These are phyloP conservation scores for Boletellus deceptivus DNA, from an alignment of 1,284 basidiomycete species.

Conservation along the genomic window DNA sequence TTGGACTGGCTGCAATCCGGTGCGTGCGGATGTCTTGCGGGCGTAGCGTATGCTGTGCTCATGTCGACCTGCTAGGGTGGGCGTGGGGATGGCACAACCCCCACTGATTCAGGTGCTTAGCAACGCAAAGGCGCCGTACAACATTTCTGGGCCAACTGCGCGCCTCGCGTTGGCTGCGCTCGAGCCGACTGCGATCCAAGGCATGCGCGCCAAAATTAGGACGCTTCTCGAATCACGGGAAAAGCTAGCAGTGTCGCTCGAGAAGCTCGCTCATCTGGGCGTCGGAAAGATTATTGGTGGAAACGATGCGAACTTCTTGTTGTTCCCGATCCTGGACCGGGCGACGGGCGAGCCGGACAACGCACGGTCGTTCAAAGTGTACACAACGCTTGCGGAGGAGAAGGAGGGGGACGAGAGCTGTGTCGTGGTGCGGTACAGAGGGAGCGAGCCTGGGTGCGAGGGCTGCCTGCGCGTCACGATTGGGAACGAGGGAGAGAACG, in stretches of 20 bases:
- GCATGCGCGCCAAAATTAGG: constrained; percentile 67
- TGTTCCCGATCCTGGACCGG: constrained; percentile 74
- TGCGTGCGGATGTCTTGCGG: constrained; percentile 34
- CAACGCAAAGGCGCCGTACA: constrained; percentile 98
- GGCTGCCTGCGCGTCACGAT: constrained; percentile 91
- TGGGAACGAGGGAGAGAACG: constrained; percentile 83
- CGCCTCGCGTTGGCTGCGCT: constrained; percentile 81
- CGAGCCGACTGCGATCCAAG: constrained; percentile 57
- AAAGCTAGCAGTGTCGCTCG: constrained; percentile 51
- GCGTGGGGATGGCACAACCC: constrained; percentile 88
- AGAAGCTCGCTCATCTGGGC: constrained; percentile 47
- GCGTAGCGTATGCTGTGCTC: neutral
- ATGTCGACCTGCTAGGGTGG: constrained; percentile 55
- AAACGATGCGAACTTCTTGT: constrained; percentile 90
- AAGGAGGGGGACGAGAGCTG: constrained; percentile 79
- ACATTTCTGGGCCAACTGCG: constrained; percentile 90
- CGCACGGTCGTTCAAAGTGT: constrained; percentile 64
- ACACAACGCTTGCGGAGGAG: constrained; percentile 84
- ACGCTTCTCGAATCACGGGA: constrained; percentile 62
- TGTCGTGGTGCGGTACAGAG: constrained; percentile 90
- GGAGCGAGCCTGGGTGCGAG: constrained; percentile 82
- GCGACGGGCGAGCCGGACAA: constrained; percentile 57
- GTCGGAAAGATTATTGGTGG: constrained; percentile 77
- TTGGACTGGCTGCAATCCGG: constrained; percentile 94
- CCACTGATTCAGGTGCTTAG: constrained; percentile 88